A percentile compares a stretch with the other conserved stretches of the same genome.
phyloP scores from a whole-genome alignment of 1,284 basidiomycete genomes.

The Ustilago trichophora region DNA sequence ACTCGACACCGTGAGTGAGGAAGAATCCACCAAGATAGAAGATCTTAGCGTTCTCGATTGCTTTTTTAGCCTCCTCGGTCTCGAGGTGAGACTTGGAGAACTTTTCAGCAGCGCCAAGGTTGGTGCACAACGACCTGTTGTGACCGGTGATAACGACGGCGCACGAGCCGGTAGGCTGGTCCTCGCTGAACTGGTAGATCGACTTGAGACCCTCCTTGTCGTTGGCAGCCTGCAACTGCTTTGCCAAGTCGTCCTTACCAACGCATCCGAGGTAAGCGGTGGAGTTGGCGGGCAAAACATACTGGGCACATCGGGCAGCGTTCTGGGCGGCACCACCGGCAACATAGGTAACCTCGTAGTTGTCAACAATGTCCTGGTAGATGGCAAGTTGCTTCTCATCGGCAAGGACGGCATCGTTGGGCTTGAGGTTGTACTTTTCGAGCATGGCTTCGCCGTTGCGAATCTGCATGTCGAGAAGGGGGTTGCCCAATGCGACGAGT shows the following conservation, averaged over 20 bases:
- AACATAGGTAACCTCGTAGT: constrained; percentile 85
- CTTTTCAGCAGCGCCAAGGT: constrained; percentile 86
- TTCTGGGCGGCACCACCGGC: constrained; percentile 98
- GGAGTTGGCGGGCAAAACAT: constrained; percentile 74
- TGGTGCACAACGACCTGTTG: constrained; percentile 91
- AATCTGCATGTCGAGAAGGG: constrained; percentile 68
- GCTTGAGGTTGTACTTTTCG: constrained; percentile 88
- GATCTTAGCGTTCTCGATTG: constrained; percentile 82
- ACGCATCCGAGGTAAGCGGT: constrained; percentile 96
- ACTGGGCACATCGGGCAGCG: constrained; percentile 92
- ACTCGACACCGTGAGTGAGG: constrained; percentile 88
- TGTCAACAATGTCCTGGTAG: constrained; percentile 85
- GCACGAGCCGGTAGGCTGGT: constrained; percentile 92
- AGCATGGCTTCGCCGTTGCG: constrained; percentile 81
- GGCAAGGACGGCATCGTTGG: constrained; percentile 96
- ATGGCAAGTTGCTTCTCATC: constrained; percentile 79
- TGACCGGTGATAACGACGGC: constrained; percentile 95
- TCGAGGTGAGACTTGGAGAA: constrained; percentile 83
- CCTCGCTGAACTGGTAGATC: constrained; percentile 87
- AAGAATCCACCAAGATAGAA: constrained; percentile 98
- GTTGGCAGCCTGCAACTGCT: constrained; percentile 91
- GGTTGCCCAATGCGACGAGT: constrained; percentile 65
- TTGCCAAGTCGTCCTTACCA: constrained; percentile 87
- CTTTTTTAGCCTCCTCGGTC: constrained; percentile 78
- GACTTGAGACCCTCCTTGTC: constrained; percentile 88